Percentiles rank a stretch among this genome's conserved stretches.
phyloP scores from a whole-genome alignment of 208 protist species.

The Trichomonas vaginalis region DNA sequence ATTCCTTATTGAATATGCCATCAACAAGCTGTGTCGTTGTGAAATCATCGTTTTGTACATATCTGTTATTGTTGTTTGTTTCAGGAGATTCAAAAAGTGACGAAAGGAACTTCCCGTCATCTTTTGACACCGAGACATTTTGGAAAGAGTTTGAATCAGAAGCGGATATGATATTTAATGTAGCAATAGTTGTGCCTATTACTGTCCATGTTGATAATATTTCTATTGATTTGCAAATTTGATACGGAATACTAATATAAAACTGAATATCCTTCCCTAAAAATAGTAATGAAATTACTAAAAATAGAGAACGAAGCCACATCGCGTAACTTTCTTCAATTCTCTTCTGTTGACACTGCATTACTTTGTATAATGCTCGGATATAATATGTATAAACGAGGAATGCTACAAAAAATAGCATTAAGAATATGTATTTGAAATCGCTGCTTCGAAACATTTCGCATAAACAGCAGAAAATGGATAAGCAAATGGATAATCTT shows the following conservation, averaged over 20 bases:
- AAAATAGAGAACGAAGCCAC: background rate
- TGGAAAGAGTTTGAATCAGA: background rate
- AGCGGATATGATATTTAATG: background rate
- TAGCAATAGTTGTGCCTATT: background rate
- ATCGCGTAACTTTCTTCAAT: background rate
- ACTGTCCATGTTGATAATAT: background rate
- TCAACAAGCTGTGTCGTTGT: background rate
- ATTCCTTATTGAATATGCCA: background rate
- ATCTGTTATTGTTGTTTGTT: background rate
- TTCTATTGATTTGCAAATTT: background rate
- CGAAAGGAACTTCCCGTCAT: background rate
- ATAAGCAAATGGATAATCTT: background rate
- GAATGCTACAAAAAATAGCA: background rate
- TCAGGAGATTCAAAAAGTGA: background rate
- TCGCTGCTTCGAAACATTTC: background rate
- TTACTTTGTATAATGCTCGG: background rate
- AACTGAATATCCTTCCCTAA: background rate
- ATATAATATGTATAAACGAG: background rate
- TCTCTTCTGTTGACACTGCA: background rate
- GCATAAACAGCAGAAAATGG: background rate
- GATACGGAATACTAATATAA: background rate
- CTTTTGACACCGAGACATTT: background rate
- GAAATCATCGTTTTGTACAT: background rate
- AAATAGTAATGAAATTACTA: background rate
- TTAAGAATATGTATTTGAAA: background rate